Percentiles rank a stretch among this genome's conserved stretches.
Conservation (phyloP, 2,329 filamentous ascomycete species). For the Calonectria pseudoturangicola region DNA sequence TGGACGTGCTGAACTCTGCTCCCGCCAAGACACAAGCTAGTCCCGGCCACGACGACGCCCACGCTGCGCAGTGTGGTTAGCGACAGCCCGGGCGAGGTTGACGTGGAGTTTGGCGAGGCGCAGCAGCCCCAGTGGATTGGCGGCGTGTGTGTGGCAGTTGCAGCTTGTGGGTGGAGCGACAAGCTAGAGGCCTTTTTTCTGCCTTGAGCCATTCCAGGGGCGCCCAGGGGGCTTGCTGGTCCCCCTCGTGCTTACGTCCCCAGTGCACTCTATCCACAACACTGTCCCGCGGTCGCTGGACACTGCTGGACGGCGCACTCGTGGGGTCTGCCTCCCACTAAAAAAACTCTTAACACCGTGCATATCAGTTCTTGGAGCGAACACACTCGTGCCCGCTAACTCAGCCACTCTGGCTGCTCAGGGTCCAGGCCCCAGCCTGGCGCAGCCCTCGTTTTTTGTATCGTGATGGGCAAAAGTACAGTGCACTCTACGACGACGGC, state of each 20-base stretch:
- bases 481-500: background rate
- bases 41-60: slow-evolving; percentile 26
- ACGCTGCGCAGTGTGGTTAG: slow-evolving; percentile 27
- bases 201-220: slow-evolving; percentile 37
- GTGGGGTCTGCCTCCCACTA: slow-evolving; percentile 26
- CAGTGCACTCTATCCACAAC: slow-evolving; percentile 11
- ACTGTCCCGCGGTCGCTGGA: background rate
- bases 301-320: background rate
- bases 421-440: slow-evolving; percentile 43
- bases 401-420: slow-evolving; percentile 37
- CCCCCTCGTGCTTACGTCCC: slow-evolving; percentile 20
- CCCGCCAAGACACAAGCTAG: slow-evolving; percentile 19
- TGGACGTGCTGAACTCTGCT: slow-evolving; percentile 26
- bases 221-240: slow-evolving; percentile 21
- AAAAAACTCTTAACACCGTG: slow-evolving; percentile 11
- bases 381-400: slow-evolving; percentile 30
- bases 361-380: background rate
- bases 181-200: slow-evolving; percentile 33
- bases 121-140: slow-evolving; percentile 37
- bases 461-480: slow-evolving; percentile 11
- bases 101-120: slow-evolving; percentile 44
- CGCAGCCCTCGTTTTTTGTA: slow-evolving; percentile 43
- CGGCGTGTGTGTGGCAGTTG: slow-evolving; percentile 40
- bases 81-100: slow-evolving; percentile 37
- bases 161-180: slow-evolving; percentile 33